These are phyloP conservation scores for Przewalskia tangutica DNA, from an alignment of 257 asterid species.

Conservation along the genomic window DNA sequence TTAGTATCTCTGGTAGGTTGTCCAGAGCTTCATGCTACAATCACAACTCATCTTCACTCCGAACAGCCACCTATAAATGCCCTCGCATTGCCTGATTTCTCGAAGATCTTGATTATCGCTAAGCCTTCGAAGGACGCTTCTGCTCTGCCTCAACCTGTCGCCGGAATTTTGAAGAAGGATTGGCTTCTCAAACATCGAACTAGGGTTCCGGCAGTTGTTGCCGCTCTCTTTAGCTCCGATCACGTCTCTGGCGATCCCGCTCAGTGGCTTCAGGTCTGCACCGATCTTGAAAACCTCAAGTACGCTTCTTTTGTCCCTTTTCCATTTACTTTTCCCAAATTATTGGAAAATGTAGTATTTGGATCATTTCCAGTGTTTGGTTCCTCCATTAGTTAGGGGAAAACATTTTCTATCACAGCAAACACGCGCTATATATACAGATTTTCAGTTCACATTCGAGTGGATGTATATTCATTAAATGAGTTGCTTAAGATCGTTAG, in stretches of 20 bases:
- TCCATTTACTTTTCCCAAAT: neutral
- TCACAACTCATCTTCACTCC: conserved; percentile 76
- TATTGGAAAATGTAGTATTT: neutral
- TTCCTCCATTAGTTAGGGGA: neutral
- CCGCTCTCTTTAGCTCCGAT: conserved; percentile 59
- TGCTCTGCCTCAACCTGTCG: conserved; percentile 19
- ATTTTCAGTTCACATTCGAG: no score
- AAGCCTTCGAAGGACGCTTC: conserved; percentile 39
- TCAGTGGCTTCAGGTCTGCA: conserved; percentile 96
- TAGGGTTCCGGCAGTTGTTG: conserved; percentile 77
- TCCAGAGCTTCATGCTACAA: conserved; percentile 60
- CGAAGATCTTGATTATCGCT: conserved; percentile 68
- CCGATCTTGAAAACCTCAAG: conserved; percentile 86
- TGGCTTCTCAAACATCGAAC: conserved; percentile 96
- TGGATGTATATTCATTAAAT: no score
- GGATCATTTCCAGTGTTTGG: neutral
- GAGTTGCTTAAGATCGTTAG: no score
- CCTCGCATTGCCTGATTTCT: conserved; percentile 91
- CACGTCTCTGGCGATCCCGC: conserved; percentile 85
- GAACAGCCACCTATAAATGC: conserved; percentile 82
- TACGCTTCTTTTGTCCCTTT: conserved; percentile 16
- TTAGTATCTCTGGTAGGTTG: conserved; percentile 66
- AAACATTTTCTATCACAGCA: neutral
- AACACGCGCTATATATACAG: neutral
- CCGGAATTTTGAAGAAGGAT: conserved; percentile 62